Percentiles rank a stretch among this genome's conserved stretches.
These are phyloP conservation scores for Cladorrhinum samala DNA, from an alignment of 495 filamentous ascomycete genomes.

Conservation along the genomic window DNA sequence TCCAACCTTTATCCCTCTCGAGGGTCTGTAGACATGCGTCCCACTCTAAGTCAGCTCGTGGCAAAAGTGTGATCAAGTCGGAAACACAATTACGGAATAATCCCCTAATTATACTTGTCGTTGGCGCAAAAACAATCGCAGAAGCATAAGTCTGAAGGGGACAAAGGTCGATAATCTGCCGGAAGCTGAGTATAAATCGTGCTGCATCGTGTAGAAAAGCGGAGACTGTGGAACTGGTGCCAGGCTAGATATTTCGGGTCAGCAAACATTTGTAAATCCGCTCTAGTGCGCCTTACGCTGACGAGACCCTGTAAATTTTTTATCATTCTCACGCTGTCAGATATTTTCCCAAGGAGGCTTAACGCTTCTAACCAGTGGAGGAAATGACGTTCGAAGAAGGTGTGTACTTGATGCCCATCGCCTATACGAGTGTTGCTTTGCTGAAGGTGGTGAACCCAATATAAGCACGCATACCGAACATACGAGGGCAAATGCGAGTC, in stretches of 20 bases:
- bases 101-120: constrained; percentile 12
- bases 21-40: no score
- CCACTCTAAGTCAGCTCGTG: background rate
- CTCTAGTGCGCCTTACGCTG: constrained; percentile 12
- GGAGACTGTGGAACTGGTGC: background rate
- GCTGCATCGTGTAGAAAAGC: constrained; percentile 16
- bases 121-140: constrained; percentile 14
- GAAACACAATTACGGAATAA: constrained; percentile 1
- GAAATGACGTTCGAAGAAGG: constrained; percentile 39
- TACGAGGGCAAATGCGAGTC: background rate
- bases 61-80: constrained; percentile 9
- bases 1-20: no score
- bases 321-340: constrained; percentile 21
- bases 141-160: constrained; percentile 13
- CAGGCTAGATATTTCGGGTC: background rate
- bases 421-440: constrained; percentile 19
- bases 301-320: constrained; percentile 4
- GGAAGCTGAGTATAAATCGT: constrained; percentile 25
- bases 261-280: background rate
- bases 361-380: constrained; percentile 28
- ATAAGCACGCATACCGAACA: background rate
- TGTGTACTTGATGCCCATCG: constrained; percentile 20
- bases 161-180: constrained; percentile 21
- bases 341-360: constrained; percentile 30
- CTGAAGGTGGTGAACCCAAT: constrained; percentile 33